Conservation (phyloP, 768 basidiomycete genomes). For the Podaxis sp. region DNA sequence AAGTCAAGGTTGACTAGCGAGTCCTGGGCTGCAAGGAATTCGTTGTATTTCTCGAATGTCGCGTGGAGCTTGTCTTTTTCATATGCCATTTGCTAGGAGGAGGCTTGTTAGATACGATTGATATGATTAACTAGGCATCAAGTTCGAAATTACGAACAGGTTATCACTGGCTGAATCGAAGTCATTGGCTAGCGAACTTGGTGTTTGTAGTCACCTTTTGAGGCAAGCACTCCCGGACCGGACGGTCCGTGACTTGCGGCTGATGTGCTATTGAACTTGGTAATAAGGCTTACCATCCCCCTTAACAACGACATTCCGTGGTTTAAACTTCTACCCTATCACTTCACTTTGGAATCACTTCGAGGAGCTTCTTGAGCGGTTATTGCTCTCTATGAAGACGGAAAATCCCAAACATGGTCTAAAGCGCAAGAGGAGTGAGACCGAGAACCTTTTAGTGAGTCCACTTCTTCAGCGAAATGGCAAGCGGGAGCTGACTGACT, state of each 20-base stretch:
- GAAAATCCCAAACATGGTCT: slow-evolving; percentile 24
- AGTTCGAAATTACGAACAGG: not conserved
- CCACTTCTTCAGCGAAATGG: not conserved
- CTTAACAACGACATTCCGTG: too few species aligned
- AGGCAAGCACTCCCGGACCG: too few species aligned
- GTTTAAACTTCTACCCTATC: not conserved
- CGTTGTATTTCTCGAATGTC: slow-evolving; percentile 60
- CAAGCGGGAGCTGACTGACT: not conserved
- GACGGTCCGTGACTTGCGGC: too few species aligned
- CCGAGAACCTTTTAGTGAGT: slow-evolving; percentile 19
- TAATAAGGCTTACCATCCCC: not conserved
- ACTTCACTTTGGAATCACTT: not conserved
- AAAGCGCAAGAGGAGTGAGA: slow-evolving; percentile 46
- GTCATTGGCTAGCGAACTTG: not conserved
- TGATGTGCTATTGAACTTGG: not conserved
- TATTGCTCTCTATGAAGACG: slow-evolving; percentile 11
- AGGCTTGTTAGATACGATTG: not conserved
- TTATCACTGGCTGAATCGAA: not conserved
- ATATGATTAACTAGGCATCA: not conserved
- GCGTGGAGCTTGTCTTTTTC: slow-evolving; percentile 50
- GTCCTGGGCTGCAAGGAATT: slow-evolving; percentile 56
- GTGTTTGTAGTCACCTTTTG: not conserved
- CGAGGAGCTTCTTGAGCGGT: not conserved
- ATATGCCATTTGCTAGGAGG: slow-evolving; percentile 23
- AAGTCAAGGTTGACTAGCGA: slow-evolving; percentile 50